These are phyloP conservation scores for Echria macrotheca DNA, from an alignment of 495 filamentous ascomycete genomes.

Conservation along the genomic window DNA sequence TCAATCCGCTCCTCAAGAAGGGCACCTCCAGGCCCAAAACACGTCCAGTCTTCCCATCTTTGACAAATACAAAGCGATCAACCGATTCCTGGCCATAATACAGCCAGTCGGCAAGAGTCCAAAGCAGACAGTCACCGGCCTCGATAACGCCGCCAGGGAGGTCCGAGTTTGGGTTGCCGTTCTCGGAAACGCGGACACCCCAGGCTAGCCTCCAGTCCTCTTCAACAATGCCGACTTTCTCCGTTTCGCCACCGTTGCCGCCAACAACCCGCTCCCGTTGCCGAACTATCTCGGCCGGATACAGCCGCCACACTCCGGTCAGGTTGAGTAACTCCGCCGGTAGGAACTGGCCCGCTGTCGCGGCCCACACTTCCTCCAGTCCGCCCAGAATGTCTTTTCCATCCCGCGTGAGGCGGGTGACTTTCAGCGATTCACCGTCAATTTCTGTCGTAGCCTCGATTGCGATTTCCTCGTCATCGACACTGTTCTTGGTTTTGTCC, in stretches of 20 bases:
- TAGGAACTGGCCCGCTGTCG: slow-evolving; percentile 4
- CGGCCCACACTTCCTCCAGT: slow-evolving; percentile 5
- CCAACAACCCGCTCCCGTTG: background rate
- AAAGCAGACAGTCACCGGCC: slow-evolving; percentile 30
- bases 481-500: no score
- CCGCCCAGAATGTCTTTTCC: slow-evolving; percentile 26
- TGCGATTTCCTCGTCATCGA: slow-evolving; percentile 12
- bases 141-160: slow-evolving; percentile 8
- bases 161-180: slow-evolving; percentile 15
- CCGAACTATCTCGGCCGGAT: slow-evolving; percentile 29
- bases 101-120: slow-evolving; percentile 29
- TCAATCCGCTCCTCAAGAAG: slow-evolving; percentile 16
- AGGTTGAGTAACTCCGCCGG: slow-evolving; percentile 4
- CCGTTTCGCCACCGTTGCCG: slow-evolving; percentile 9
- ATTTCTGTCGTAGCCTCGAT: slow-evolving; percentile 20
- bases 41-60: slow-evolving; percentile 23
- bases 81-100: slow-evolving; percentile 25
- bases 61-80: slow-evolving; percentile 36
- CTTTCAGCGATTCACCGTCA: slow-evolving; percentile 22
- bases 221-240: slow-evolving; percentile 4
- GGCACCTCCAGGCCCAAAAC: slow-evolving; percentile 31
- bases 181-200: background rate
- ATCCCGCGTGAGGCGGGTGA: slow-evolving; percentile 33
- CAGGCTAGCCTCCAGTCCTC: slow-evolving; percentile 15
- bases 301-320: slow-evolving; percentile 13